Evolutionary conservation across 2,329 filamentous ascomycete species (phyloP), one percentile per base, ranked within the genome.

Genomic region (Lachnum nothofagi): DNA sequence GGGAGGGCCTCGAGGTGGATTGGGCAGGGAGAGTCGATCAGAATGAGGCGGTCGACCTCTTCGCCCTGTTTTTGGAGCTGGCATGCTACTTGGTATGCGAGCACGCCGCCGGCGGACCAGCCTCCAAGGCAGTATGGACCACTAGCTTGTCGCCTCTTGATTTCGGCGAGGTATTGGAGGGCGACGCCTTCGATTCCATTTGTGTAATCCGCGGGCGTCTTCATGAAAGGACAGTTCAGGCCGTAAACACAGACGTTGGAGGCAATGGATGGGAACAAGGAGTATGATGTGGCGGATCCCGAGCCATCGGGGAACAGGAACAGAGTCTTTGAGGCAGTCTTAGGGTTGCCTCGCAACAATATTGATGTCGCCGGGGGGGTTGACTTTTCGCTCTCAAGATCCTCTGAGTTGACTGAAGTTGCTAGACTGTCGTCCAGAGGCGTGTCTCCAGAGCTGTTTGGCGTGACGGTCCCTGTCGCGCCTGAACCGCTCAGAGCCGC

Each of bases 21-120:
- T 1, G 83, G 83, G 61, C 78, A 82, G 0, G 83, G 83, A 0
- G 81, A 73, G 60, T 88, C 84, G 42, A 88, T 78, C 44, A 87
- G 71, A 45, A 86, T 72, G 9, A 87, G 71, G 44, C 77, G 70
- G 4, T 79, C 76, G 3, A 86, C 80, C 16, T 63, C 63, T 38
- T 85, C 78, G 14, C 78, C 77, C 3, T 72, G 73, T 53, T 75
- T 73, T 49, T 73, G 74, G 14, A 87, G 72, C 54, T 83, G 78
- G 46, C 17, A 38, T 3, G 34, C 34, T 6, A 38, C 34, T 38
- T 38, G 34, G 17, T 38, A 38, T 7, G 34, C 34, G 17, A 38
- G 34, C 5, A 88, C 83, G 29, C 86, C 85, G 22, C 86, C 86
- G 1, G 84, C 85, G n/a, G 80, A 86, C 86, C 85, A 90, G 20